These are phyloP conservation scores for Acacia pycnantha DNA, from an alignment of 331 rosid species.

Conservation along the genomic window DNA sequence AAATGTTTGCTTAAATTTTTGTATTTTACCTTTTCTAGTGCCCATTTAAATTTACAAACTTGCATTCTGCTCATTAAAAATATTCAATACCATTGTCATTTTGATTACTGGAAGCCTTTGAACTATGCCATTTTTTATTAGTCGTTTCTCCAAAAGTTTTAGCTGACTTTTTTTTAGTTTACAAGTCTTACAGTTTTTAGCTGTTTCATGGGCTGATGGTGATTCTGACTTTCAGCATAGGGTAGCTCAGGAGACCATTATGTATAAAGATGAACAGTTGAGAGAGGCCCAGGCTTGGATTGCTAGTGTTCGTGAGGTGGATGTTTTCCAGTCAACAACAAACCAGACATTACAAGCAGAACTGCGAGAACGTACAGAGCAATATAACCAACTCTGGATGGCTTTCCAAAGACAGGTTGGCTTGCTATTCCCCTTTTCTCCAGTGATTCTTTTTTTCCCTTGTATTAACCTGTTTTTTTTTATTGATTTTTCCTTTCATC, in stretches of 20 bases:
- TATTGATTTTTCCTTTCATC: background rate
- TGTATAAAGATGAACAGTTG: conserved; percentile 86
- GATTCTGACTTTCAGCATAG: conserved; percentile 70
- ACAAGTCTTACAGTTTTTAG: background rate
- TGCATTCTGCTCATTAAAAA: background rate
- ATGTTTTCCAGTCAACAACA: conserved; percentile 84
- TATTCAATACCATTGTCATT: background rate
- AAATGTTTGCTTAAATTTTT: conserved; percentile 1
- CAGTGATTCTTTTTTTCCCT: background rate
- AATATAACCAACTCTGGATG: conserved; percentile 95
- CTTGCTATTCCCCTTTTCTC: conserved; percentile 8
- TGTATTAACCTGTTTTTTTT: background rate
- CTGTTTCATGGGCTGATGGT: conserved; percentile 23
- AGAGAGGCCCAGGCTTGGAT: conserved; percentile 98
- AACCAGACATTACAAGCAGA: conserved; percentile 86
- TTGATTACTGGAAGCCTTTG: background rate
- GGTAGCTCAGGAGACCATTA: conserved; percentile 82
- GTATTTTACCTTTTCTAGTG: background rate
- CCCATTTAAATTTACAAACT: background rate
- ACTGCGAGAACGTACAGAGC: conserved; percentile 87
- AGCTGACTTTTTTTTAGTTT: background rate
- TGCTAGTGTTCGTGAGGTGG: conserved; percentile 89
- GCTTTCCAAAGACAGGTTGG: conserved; percentile 94
- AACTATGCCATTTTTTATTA: background rate
- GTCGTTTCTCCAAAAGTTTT: background rate